Base-by-base conservation (phyloP, 108 stramenopile species). In the Pelagomonas calceolata region DNA sequence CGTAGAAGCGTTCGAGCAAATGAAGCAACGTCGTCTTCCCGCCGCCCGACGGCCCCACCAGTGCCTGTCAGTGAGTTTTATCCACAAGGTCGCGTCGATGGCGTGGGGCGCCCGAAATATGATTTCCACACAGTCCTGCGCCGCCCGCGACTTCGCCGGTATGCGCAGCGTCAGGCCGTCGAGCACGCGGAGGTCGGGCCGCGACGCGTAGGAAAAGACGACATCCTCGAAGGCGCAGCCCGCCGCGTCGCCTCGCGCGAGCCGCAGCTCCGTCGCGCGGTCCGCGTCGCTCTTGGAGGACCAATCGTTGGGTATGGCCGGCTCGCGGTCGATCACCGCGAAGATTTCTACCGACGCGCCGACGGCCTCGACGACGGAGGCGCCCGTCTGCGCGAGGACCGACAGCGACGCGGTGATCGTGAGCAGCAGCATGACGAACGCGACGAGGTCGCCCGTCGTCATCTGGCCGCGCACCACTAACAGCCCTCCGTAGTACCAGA, bases 401-500 rank as follows among this genome's bases (percentile, higher is more conserved):
- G 80, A 89, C 65, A 92, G 70, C 29, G 77, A 71, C 35, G 72
- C 75, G 15, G 86, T 89, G 36, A 90, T 86, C 30, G 78, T 60
- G 66, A 91, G 73, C 9, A 89, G 72, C 70, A 87, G 90, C 36
- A 85, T 73, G 65, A 91, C 83, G 76, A 92, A 92, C 32, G 90
- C 81, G 35, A 86, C 86, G 71, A 92, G 76, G 18, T 73, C 73
- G 10, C 89, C 92, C 30, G 87, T 64, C 0, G 82, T 78, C 60
- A 92, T 75, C 63, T 85, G 71, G 4, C 78, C 85, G 26, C 78
- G 36, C 34, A 82, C 76, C 43, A 92, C 90, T 29, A 88, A 79
- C n/a, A 81, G 73, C 66, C 88, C 90, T 12, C 91, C 91, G 81
- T 85, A 92, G 84, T 85, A 92, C 10, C 90, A 70, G 36, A 78